Conservation (phyloP, 2,329 filamentous ascomycete genomes). For the Venturia oleaginea region DNA sequence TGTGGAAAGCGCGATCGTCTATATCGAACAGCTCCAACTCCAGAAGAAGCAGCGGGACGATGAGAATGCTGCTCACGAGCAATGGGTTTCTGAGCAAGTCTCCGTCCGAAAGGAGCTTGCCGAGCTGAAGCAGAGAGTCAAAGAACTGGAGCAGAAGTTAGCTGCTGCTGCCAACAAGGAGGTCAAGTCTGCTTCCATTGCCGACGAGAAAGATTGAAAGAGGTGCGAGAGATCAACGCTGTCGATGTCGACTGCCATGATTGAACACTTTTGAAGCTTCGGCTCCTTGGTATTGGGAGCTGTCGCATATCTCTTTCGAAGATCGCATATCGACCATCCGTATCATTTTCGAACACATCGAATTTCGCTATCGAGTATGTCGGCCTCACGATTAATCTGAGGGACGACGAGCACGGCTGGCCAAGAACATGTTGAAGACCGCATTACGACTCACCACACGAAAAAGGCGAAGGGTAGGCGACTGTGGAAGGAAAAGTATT, state of each 20-base stretch:
- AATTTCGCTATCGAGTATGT: background rate
- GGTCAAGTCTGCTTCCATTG: background rate
- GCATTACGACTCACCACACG: background rate
- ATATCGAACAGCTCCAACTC: constrained; percentile 76
- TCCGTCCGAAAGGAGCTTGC: constrained; percentile 41
- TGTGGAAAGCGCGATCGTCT: constrained; percentile 93
- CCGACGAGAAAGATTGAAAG: background rate
- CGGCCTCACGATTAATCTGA: background rate
- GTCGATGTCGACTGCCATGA: background rate
- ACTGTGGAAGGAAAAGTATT: no score
- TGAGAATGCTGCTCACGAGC: constrained; percentile 37
- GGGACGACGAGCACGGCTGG: background rate
- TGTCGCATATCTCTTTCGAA: background rate
- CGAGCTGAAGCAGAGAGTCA: constrained; percentile 10
- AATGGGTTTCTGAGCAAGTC: constrained; percentile 54
- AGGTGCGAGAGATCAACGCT: background rate
- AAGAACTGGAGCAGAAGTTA: background rate
- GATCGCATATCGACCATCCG: background rate
- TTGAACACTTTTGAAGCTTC: background rate
- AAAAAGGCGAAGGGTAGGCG: background rate
- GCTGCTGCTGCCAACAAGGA: background rate
- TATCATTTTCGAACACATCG: background rate
- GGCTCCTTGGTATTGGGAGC: background rate
- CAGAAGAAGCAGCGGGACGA: constrained; percentile 59
- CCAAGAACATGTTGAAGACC: background rate